A percentile compares a stretch with the other conserved stretches of the same genome.
phyloP scores from a whole-genome alignment of 192 early-diverging fungal genomes.

The Linnemannia elongata region DNA sequence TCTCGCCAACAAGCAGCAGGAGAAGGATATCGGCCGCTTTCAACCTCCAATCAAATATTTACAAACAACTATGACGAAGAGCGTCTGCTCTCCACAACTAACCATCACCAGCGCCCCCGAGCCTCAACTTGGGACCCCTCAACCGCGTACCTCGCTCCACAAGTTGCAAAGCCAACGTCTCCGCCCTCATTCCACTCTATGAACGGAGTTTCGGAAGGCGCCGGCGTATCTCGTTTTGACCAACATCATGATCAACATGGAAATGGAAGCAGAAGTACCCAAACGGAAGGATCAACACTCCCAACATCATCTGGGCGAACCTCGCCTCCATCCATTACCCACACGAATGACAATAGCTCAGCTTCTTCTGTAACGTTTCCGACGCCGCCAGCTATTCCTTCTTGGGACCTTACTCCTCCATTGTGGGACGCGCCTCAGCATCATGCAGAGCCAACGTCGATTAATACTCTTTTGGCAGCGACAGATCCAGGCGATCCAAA shows the following conservation, averaged over 20 bases:
- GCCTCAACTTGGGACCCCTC: not conserved
- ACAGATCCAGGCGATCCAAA: constrained; percentile 47
- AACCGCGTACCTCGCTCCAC: not conserved
- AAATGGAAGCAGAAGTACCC: not conserved
- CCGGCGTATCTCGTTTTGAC: not conserved
- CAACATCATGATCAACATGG: not conserved
- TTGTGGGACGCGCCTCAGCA: constrained; percentile 6
- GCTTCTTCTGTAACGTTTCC: not conserved
- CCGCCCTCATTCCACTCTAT: not conserved
- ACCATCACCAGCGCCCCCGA: not conserved
- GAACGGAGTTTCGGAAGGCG: not conserved
- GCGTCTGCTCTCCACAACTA: constrained; percentile 1
- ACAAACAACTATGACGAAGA: constrained; percentile 7
- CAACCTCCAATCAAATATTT: not conserved
- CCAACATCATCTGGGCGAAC: not conserved
- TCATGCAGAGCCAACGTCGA: constrained; percentile 37
- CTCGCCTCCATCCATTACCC: not conserved
- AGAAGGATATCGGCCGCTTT: constrained; percentile 28
- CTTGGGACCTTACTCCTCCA: constrained; percentile 14
- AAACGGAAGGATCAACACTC: not conserved
- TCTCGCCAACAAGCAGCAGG: constrained; percentile 11
- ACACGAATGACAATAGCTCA: not conserved
- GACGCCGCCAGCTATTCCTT: not conserved
- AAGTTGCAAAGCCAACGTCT: not conserved
- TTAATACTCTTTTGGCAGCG: constrained; percentile 41